A percentile compares a stretch with the other conserved stretches of the same genome.
Conservation (phyloP, 257 asterid genomes). For the Solanum acaule region DNA sequence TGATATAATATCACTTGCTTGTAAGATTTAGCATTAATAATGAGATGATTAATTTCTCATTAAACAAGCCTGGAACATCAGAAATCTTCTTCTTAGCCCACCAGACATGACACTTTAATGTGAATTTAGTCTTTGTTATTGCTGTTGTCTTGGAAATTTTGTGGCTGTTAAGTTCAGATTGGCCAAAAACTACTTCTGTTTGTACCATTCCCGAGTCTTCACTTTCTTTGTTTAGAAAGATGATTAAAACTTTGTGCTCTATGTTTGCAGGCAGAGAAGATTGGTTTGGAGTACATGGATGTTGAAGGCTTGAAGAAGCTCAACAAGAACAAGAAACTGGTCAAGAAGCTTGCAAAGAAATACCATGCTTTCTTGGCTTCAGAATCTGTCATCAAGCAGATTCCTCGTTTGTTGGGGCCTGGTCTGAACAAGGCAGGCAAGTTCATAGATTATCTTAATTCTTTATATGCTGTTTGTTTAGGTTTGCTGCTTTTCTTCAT, state of each 20-base stretch:
- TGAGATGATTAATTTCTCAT: background rate
- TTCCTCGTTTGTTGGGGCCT: slow-evolving; percentile 6
- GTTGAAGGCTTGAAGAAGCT: slow-evolving; percentile 54
- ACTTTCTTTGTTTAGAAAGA: background rate
- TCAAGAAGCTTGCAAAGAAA: slow-evolving; percentile 56
- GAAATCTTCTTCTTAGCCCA: background rate
- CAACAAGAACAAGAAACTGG: slow-evolving; percentile 48
- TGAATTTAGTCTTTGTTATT: background rate
- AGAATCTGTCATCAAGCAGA: slow-evolving; percentile 2
- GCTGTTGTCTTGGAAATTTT: background rate
- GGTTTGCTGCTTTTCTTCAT: background rate
- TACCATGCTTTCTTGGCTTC: slow-evolving; percentile 2
- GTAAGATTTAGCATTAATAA: background rate
- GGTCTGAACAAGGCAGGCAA: slow-evolving; percentile 11
- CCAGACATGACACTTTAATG: background rate
- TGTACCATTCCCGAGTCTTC: background rate
- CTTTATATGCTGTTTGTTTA: background rate
- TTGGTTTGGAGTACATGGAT: slow-evolving; percentile 56
- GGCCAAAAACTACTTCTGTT: background rate
- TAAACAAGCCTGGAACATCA: background rate
- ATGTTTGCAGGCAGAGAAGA: slow-evolving; percentile 34
- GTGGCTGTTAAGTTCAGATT: background rate
- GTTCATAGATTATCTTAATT: background rate
- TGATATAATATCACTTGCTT: background rate
- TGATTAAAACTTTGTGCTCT: background rate